Conservation (phyloP, 108 stramenopile species). For the Schizochytrium sp. region DNA sequence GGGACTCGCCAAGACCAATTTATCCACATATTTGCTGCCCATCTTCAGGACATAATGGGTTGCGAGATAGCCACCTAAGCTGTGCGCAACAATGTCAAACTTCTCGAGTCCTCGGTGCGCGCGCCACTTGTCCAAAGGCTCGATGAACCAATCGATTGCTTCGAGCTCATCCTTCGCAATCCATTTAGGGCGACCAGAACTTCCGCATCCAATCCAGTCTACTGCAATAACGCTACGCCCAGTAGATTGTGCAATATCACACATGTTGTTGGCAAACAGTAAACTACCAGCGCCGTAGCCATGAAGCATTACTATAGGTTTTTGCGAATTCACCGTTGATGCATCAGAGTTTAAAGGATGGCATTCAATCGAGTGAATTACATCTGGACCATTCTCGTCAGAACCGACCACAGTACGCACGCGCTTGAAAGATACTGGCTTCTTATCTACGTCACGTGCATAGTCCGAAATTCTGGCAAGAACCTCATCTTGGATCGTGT, state of each 20-base stretch:
- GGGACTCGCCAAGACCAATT: slow-evolving; percentile 7
- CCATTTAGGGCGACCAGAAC: background rate
- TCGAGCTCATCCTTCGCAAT: slow-evolving; percentile 49
- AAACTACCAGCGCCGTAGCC: slow-evolving; percentile 36
- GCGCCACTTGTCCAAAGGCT: slow-evolving; percentile 50
- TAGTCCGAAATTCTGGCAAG: background rate
- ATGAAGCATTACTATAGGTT: slow-evolving; percentile 57
- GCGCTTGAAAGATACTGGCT: background rate
- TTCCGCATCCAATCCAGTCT: slow-evolving; percentile 48
- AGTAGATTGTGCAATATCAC: background rate
- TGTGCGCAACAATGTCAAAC: slow-evolving; percentile 43
- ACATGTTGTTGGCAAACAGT: slow-evolving; percentile 52
- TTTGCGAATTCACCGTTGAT: background rate
- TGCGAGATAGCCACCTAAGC: slow-evolving; percentile 39
- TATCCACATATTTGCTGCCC: background rate
- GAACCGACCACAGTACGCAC: slow-evolving; percentile 4
- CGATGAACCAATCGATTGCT: slow-evolving; percentile 23
- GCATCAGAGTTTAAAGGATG: background rate
- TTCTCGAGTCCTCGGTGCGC: background rate
- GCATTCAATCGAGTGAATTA: slow-evolving; percentile 18
- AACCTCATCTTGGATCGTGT: background rate
- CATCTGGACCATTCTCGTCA: background rate
- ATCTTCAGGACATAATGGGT: slow-evolving; percentile 21
- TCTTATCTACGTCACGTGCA: background rate
- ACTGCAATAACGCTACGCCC: slow-evolving; percentile 29